phyloP scores from a whole-genome alignment of 2,329 filamentous ascomycete species.

The Penicillium sp. region DNA sequence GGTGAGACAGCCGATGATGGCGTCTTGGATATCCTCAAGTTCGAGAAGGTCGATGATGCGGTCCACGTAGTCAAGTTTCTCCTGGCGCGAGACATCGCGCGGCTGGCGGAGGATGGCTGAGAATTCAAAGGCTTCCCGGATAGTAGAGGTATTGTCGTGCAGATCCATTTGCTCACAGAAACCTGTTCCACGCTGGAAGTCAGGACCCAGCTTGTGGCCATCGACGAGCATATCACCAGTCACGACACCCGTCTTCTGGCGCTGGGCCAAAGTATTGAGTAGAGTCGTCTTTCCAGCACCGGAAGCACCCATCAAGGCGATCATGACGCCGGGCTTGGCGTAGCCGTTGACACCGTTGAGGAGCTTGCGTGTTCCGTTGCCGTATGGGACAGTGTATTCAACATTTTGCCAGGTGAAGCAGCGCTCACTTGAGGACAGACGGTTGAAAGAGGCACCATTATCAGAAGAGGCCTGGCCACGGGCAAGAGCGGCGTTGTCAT shows the following conservation, averaged over 20 bases:
- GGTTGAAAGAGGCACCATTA: constrained; percentile 35
- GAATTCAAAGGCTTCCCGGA: constrained; percentile 67
- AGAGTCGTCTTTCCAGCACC: constrained; percentile 83
- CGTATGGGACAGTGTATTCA: constrained; percentile 69
- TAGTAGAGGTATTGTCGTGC: constrained; percentile 65
- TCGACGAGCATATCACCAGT: constrained; percentile 71
- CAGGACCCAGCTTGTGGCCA: constrained; percentile 57
- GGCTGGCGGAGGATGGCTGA: constrained; percentile 65
- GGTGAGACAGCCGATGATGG: constrained; percentile 61
- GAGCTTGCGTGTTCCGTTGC: constrained; percentile 59
- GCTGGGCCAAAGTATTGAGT: constrained; percentile 72
- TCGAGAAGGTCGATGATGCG: constrained; percentile 65
- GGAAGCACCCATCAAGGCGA: constrained; percentile 76
- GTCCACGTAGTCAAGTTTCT: constrained; percentile 66
- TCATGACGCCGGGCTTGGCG: constrained; percentile 74
- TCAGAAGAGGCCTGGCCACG: constrained; percentile 29
- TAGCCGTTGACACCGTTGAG: constrained; percentile 72
- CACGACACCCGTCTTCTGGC: constrained; percentile 64
- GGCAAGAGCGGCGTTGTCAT: constrained; percentile 28
- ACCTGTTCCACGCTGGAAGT: constrained; percentile 67
- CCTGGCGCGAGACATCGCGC: constrained; percentile 50
- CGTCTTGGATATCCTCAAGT: constrained; percentile 64
- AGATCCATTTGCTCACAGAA: constrained; percentile 72
- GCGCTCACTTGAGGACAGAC: constrained; percentile 56
- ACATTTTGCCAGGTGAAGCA: constrained; percentile 71